phyloP scores from a whole-genome alignment of 192 early-diverging fungal species.

The Coemansia sp. region DNA sequence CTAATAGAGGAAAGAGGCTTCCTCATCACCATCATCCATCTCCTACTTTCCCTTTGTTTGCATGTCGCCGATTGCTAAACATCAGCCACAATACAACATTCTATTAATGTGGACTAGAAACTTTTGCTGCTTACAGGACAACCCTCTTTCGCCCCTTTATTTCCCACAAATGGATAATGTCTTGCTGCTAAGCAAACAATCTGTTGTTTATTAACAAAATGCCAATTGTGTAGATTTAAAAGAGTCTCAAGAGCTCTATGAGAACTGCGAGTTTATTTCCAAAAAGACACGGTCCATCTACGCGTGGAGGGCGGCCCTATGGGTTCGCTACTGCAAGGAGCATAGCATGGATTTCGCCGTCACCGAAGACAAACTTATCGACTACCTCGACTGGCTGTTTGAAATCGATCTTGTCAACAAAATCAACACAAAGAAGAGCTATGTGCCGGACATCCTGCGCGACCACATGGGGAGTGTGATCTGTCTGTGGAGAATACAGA shows the following conservation, averaged over 20 bases:
- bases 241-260: conserved; percentile 52
- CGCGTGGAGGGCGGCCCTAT: conserved; percentile 49
- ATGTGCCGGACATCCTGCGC: conserved; percentile 53
- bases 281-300: conserved; percentile 56
- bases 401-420: conserved; percentile 52
- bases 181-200: neutral
- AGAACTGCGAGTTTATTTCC: conserved; percentile 50
- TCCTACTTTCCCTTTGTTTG: neutral
- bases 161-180: neutral
- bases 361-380: conserved; percentile 48
- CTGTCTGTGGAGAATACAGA: conserved; percentile 55
- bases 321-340: conserved; percentile 55
- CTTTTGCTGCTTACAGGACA: neutral
- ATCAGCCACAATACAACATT: neutral
- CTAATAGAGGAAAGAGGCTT: conserved; percentile 3
- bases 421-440: conserved; percentile 56
- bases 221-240: conserved; percentile 41
- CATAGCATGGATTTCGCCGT: conserved; percentile 30
- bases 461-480: conserved; percentile 56
- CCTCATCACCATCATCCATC: neutral
- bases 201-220: neutral
- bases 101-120: neutral
- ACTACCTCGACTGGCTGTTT: conserved; percentile 54
- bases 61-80: neutral
- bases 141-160: neutral